Conservation (phyloP, 192 early-diverging fungal genomes). For the Rhizoclosmatium globosum region DNA sequence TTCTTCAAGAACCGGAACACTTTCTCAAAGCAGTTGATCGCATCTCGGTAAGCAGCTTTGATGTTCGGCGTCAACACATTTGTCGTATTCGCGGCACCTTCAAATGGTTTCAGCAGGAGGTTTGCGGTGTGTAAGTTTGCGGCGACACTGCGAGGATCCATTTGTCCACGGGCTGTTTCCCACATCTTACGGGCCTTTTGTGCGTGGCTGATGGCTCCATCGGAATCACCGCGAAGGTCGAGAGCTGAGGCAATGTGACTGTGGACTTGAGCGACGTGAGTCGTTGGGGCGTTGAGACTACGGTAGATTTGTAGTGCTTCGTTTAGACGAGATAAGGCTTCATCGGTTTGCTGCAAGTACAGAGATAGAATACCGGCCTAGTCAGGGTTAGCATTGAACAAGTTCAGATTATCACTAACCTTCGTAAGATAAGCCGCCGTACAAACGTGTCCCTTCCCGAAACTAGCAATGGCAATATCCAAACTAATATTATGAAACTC, state of each 20-base stretch:
- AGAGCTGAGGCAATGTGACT: constrained; percentile 50
- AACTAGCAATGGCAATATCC: constrained; percentile 44
- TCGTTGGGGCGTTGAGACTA: constrained; percentile 27
- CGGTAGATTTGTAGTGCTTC: constrained; percentile 52
- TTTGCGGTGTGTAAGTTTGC: constrained; percentile 53
- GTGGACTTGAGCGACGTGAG: constrained; percentile 52
- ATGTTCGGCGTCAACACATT: constrained; percentile 56
- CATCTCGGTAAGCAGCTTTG: constrained; percentile 52
- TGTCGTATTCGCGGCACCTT: constrained; percentile 18
- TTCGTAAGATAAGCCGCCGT: constrained; percentile 58
- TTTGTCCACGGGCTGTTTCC: constrained; percentile 50
- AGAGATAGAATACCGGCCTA: constrained; percentile 37
- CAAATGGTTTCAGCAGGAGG: constrained; percentile 53
- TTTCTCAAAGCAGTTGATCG: constrained; percentile 58
- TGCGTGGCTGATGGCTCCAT: constrained; percentile 51
- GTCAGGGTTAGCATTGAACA: neutral
- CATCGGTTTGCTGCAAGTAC: constrained; percentile 35
- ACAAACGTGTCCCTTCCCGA: constrained; percentile 56
- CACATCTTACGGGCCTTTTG: constrained; percentile 49
- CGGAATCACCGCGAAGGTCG: constrained; percentile 51
- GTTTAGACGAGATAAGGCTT: constrained; percentile 47
- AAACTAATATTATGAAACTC: constrained; percentile 50
- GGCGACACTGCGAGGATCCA: constrained; percentile 56
- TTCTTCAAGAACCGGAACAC: constrained; percentile 57
- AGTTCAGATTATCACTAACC: constrained; percentile 26